Conservation (phyloP, 306 rosid species). For the Prunus persica region Prunus_persica_NCBIv2 NC_034014.1:923001-923500, state of each 20-base stretch:
- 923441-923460: background rate
- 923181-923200: conserved; percentile 70
- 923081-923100: background rate
- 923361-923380: background rate
- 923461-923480: background rate
- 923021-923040: conserved; percentile 76
- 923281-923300: background rate
- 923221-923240: background rate
- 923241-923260: background rate
- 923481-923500: too few relatives aligned
- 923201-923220: background rate
- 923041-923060: conserved; percentile 80
- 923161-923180: conserved; percentile 57
- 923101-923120: background rate
- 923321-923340: background rate
- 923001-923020: conserved; percentile 68
- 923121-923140: conserved; percentile 51
- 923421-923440: too few relatives aligned
- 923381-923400: background rate
- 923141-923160: conserved; percentile 85
- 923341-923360: background rate
- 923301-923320: conserved; percentile 8
- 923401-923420: background rate
- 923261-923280: background rate
- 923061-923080: conserved; percentile 78